Conservation (phyloP, 2,329 filamentous ascomycete species). For the Calonectria hongkongensis region DNA sequence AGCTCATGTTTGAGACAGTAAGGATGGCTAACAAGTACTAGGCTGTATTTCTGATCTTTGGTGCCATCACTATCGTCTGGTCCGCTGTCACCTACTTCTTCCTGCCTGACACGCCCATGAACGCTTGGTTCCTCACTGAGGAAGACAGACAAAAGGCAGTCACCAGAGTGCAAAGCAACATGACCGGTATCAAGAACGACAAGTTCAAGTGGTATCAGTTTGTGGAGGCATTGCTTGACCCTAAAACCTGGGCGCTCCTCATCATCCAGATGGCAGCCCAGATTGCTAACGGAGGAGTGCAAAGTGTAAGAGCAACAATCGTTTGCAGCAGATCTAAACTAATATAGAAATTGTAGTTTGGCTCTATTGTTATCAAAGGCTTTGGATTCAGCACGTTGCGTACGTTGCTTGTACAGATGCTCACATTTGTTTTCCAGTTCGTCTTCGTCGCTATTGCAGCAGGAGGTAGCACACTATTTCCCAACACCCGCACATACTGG, state of each 20-base stretch:
- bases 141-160: conserved; percentile 57
- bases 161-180: conserved; percentile 57
- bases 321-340: neutral
- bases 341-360: conserved; percentile 38
- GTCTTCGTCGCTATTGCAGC: conserved; percentile 52
- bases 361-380: conserved; percentile 52
- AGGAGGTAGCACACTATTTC: conserved; percentile 47
- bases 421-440: conserved; percentile 48
- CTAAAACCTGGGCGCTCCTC: conserved; percentile 54
- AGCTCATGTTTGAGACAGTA: too few species aligned
- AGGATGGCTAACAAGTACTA: conserved; percentile 37
- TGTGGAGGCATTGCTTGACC: conserved; percentile 51
- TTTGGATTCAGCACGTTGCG: conserved; percentile 51
- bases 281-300: conserved; percentile 57
- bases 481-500: conserved; percentile 53
- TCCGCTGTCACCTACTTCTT: conserved; percentile 45
- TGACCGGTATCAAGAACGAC: conserved; percentile 59
- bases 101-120: conserved; percentile 51
- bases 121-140: conserved; percentile 54
- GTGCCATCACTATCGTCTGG: conserved; percentile 50
- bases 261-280: conserved; percentile 51
- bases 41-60: conserved; percentile 57
- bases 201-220: conserved; percentile 51
- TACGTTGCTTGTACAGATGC: conserved; percentile 37
- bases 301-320: conserved; percentile 27